Evolutionary conservation across 805 yeast species (phyloP).

Genomic region (Yamadazyma ubonensis): DNA sequence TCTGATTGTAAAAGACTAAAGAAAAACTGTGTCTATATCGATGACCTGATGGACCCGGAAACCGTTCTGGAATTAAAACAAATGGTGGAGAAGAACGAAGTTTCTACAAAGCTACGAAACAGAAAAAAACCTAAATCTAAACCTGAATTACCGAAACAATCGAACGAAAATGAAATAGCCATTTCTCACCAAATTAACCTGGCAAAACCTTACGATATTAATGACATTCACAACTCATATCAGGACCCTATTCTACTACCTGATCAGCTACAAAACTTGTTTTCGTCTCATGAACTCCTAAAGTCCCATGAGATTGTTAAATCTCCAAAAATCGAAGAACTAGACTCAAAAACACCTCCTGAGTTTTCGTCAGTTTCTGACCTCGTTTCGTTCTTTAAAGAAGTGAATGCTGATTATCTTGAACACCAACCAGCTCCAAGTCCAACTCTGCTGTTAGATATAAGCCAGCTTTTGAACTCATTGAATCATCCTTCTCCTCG

Average conservation of each 20-base stretch:
- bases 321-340: constrained; percentile 45
- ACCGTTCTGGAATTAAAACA: constrained; percentile 40
- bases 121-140: constrained; percentile 7
- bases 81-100: constrained; percentile 41
- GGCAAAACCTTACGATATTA: no score
- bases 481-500: constrained; percentile 28
- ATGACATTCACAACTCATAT: no score
- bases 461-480: constrained; percentile 9
- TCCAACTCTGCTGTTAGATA: no score
- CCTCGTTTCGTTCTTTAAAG: constrained; percentile 5
- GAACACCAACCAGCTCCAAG: no score
- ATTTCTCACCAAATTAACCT: no score
- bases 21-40: constrained; percentile 50
- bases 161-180: background rate
- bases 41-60: constrained; percentile 42
- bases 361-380: constrained; percentile 4
- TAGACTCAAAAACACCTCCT: constrained; percentile 21
- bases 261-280: no score
- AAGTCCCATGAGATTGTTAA: constrained; percentile 10
- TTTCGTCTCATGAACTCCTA: no score
- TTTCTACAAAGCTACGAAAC: background rate
- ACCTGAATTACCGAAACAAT: background rate
- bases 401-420: constrained; percentile 4
- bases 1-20: constrained; percentile 47
- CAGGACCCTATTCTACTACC: no score